A percentile compares a stretch with the other conserved stretches of the same genome.
These are phyloP conservation scores for Aspergillus costaricaensis DNA, from an alignment of 2,329 filamentous ascomycete species.

Conservation along the genomic window DNA sequence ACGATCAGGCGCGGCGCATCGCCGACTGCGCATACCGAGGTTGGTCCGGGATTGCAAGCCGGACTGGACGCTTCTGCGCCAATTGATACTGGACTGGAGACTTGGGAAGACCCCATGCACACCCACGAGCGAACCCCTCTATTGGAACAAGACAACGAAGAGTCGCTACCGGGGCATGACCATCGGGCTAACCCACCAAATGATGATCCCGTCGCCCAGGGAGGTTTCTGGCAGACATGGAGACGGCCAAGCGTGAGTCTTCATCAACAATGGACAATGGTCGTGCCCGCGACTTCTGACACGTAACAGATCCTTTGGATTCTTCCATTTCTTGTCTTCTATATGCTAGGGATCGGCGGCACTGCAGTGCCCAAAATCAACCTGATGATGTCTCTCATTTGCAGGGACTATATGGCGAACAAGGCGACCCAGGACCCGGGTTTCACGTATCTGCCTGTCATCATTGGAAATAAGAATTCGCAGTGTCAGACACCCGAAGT, in stretches of 20 bases:
- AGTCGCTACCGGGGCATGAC: not conserved
- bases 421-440: constrained; percentile 59
- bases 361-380: constrained; percentile 85
- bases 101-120: constrained; percentile 20
- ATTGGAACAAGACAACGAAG: constrained; percentile 15
- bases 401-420: constrained; percentile 77
- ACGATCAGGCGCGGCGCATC: constrained; percentile 39
- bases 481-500: constrained; percentile 81
- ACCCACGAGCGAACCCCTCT: constrained; percentile 32
- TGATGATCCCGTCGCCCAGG: not conserved
- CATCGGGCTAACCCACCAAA: not conserved
- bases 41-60: constrained; percentile 31
- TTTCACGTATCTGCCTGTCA: constrained; percentile 63
- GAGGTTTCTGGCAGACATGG: constrained; percentile 32
- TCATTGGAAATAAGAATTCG: constrained; percentile 69
- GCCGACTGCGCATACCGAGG: constrained; percentile 35
- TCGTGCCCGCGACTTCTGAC: constrained; percentile 9
- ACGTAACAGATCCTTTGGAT: constrained; percentile 73
- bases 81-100: constrained; percentile 1
- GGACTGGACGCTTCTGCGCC: constrained; percentile 15
- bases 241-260: constrained; percentile 52
- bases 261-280: not conserved
- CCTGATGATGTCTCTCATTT: constrained; percentile 80
- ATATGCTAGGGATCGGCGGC: constrained; percentile 83
- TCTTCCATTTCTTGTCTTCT: constrained; percentile 75